Evolutionary conservation across 2,329 filamentous ascomycete genomes (phyloP).

Genomic region (Colletotrichum acutatum): DNA sequence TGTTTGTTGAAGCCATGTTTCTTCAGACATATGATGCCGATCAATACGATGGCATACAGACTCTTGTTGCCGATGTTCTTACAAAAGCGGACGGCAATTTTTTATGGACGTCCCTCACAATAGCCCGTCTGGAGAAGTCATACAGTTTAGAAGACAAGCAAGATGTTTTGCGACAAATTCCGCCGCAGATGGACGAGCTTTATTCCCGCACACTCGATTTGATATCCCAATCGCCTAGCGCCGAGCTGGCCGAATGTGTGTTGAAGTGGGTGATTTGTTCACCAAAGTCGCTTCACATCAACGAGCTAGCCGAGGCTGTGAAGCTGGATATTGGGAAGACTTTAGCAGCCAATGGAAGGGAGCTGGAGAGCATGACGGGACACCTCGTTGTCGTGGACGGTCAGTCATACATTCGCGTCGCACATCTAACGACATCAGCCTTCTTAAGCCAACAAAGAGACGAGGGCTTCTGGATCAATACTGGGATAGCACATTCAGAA

Average conservation of each 20-base stretch:
- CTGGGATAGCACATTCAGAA: background rate
- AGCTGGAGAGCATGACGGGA: background rate
- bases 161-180: constrained; percentile 37
- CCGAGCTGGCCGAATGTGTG: background rate
- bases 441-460: background rate
- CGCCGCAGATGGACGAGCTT: constrained; percentile 32
- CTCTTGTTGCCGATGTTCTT: background rate
- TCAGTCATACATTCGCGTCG: background rate
- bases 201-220: background rate
- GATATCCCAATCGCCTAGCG: background rate
- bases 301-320: background rate
- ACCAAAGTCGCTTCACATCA: background rate
- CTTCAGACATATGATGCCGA: background rate
- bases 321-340: background rate
- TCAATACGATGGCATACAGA: background rate
- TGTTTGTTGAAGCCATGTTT: background rate
- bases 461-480: background rate
- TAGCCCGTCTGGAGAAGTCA: constrained; percentile 1
- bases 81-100: background rate
- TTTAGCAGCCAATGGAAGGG: background rate
- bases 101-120: background rate
- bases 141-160: constrained; percentile 40
- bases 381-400: background rate
- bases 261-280: background rate
- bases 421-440: background rate